A percentile compares a stretch with the other conserved stretches of the same genome.
Conservation (phyloP, 192 early-diverging fungal genomes). For the Linderina pennispora region DNA sequence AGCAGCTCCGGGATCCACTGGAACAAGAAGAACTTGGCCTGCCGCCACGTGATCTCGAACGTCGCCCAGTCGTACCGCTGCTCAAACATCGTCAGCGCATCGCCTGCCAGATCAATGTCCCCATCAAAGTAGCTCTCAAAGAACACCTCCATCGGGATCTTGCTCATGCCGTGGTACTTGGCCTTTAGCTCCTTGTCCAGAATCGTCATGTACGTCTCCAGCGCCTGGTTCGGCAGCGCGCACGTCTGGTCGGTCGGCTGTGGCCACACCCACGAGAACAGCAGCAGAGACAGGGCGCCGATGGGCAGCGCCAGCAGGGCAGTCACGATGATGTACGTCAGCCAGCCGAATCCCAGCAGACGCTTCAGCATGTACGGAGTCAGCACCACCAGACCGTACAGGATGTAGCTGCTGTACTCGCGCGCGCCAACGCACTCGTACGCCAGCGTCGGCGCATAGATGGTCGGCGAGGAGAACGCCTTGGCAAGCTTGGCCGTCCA, state of each 20-base stretch:
- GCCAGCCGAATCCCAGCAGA: conserved; percentile 57
- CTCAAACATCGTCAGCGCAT: conserved; percentile 84
- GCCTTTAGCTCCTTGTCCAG: conserved; percentile 71
- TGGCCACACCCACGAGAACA: conserved; percentile 59
- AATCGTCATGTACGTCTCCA: conserved; percentile 89
- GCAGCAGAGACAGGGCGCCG: conserved; percentile 65
- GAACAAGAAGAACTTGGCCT: conserved; percentile 87
- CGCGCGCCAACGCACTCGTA: conserved; percentile 84
- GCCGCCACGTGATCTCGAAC: conserved; percentile 79
- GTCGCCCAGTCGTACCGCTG: conserved; percentile 90
- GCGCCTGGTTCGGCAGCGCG: conserved; percentile 69
- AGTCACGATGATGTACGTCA: conserved; percentile 54
- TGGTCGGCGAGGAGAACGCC: conserved; percentile 32
- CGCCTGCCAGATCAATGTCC: conserved; percentile 87
- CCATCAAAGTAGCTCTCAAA: conserved; percentile 97
- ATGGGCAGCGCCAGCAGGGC: conserved; percentile 62
- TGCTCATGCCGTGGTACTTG: conserved; percentile 66
- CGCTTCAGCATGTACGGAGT: conserved; percentile 63
- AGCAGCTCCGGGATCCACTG: conserved; percentile 98
- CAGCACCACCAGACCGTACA: conserved; percentile 55
- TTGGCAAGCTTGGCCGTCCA: conserved; percentile 14
- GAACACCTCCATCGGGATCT: conserved; percentile 97
- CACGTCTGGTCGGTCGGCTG: conserved; percentile 55
- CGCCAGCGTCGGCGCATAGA: conserved; percentile 44
- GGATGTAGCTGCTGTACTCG: conserved; percentile 68